A percentile compares a stretch with the other conserved stretches of the same genome.
These are phyloP conservation scores for Malassezia caprae DNA, from an alignment of 1,284 basidiomycete genomes.

Conservation along the genomic window DNA sequence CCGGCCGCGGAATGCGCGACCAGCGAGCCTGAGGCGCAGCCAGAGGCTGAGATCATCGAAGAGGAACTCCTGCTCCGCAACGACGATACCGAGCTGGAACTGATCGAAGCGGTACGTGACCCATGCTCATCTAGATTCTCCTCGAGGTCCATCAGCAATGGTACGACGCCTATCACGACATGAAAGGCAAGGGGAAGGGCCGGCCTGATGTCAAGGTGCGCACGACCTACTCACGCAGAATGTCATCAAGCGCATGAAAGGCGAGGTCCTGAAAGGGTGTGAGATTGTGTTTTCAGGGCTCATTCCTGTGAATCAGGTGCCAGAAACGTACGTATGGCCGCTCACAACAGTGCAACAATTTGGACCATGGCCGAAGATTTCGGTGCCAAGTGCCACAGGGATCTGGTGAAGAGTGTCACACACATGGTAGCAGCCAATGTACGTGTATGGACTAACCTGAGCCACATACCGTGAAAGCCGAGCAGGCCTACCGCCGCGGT, in stretches of 20 bases:
- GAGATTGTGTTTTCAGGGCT: slow-evolving; percentile 84
- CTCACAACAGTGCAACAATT: slow-evolving; percentile 58
- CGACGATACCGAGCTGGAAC: slow-evolving; percentile 71
- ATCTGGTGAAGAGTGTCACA: slow-evolving; percentile 62
- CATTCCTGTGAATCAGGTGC: slow-evolving; percentile 70
- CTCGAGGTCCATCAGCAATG: slow-evolving; percentile 66
- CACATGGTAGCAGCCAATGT: slow-evolving; percentile 78
- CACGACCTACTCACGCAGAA: slow-evolving; percentile 51
- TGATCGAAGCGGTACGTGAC: slow-evolving; percentile 60
- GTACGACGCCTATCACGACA: slow-evolving; percentile 51
- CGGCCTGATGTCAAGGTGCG: slow-evolving; percentile 3
- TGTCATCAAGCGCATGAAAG: slow-evolving; percentile 73
- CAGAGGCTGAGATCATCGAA: neutral
- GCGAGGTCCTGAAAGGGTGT: slow-evolving; percentile 63
- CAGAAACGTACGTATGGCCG: slow-evolving; percentile 54
- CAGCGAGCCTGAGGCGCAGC: slow-evolving; percentile 22
- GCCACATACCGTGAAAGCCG: slow-evolving; percentile 75
- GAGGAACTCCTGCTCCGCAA: slow-evolving; percentile 8
- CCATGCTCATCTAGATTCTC: slow-evolving; percentile 56
- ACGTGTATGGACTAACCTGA: neutral
- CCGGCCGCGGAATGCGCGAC: neutral
- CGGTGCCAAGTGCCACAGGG: slow-evolving; percentile 68
- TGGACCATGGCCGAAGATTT: slow-evolving; percentile 81
- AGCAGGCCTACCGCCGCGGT: slow-evolving; percentile 57
- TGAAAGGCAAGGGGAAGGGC: slow-evolving; percentile 5